Conservation (phyloP, 1,284 basidiomycete species). For the Fomitopsis schrenkii region DNA sequence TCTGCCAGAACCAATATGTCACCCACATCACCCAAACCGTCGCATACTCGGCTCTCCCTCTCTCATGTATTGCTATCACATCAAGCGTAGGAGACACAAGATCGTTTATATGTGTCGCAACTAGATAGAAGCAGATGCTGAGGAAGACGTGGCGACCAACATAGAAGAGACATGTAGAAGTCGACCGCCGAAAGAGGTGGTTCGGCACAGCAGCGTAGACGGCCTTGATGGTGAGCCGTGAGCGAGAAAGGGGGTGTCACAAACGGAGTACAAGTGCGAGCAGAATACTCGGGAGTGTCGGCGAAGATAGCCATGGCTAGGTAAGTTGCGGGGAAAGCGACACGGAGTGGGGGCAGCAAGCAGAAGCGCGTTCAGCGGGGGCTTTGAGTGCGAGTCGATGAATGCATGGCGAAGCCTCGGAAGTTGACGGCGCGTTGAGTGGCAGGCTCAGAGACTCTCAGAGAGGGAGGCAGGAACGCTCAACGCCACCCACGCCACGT, state of each 20-base stretch:
- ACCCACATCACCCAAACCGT: conserved; percentile 16
- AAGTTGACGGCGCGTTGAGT: too few relatives aligned
- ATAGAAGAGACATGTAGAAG: conserved; percentile 32
- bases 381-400: too few relatives aligned
- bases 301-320: conserved; percentile 4
- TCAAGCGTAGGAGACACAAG: background rate
- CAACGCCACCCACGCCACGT: too few relatives aligned
- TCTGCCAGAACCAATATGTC: conserved; percentile 28
- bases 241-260: conserved; percentile 29
- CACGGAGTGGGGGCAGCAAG: too few relatives aligned
- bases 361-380: too few relatives aligned
- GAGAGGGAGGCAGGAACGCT: too few relatives aligned
- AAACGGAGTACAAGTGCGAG: conserved; percentile 26
- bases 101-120: conserved; percentile 20
- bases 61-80: background rate
- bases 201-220: conserved; percentile 44
- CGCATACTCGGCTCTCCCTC: background rate
- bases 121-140: conserved; percentile 17
- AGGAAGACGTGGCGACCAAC: conserved; percentile 34
- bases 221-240: conserved; percentile 40
- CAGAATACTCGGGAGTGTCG: conserved; percentile 25
- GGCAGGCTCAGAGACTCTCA: too few relatives aligned
- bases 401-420: too few relatives aligned
- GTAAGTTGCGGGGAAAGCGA: too few relatives aligned
- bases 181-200: conserved; percentile 51